Conservation (phyloP, 73 alveolate species). For the Symbiodinium pilosum region DNA sequence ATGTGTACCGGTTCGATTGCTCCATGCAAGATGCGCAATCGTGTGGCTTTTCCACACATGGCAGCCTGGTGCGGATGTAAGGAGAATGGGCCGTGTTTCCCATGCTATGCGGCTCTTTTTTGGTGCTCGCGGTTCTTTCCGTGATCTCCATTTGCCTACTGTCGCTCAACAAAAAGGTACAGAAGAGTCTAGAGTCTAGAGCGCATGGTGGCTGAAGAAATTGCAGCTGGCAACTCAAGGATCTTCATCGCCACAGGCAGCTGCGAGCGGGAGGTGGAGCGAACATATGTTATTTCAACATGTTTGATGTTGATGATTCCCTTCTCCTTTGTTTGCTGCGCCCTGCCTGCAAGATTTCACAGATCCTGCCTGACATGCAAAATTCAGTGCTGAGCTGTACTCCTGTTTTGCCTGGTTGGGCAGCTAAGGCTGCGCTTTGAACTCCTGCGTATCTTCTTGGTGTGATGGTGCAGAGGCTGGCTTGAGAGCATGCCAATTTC, state of each 20-base stretch:
- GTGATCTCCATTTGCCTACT: constrained; percentile 1
- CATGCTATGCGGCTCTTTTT: neutral
- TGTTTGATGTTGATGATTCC: neutral
- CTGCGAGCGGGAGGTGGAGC: neutral
- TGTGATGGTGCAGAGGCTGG: neutral
- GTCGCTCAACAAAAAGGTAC: constrained; percentile 9
- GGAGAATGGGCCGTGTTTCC: constrained; percentile 29
- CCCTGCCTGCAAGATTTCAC: too few relatives aligned
- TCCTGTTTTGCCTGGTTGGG: neutral
- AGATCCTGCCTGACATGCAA: too few relatives aligned
- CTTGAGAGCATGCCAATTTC: too few relatives aligned
- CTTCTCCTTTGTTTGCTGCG: too few relatives aligned
- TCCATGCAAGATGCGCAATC: too few relatives aligned
- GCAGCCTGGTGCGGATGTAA: too few relatives aligned
- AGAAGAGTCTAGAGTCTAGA: too few relatives aligned
- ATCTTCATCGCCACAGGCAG: neutral
- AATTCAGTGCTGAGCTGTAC: too few relatives aligned
- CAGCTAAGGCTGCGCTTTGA: neutral
- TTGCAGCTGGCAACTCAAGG: neutral
- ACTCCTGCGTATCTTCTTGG: neutral
- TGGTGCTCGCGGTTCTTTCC: neutral
- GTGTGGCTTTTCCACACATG: too few relatives aligned
- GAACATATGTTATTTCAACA: neutral
- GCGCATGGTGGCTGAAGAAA: too few relatives aligned
- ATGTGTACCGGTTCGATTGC: too few relatives aligned